Base-by-base conservation (phyloP, 495 filamentous ascomycete species). In the Podospora tetraspora region DNA sequence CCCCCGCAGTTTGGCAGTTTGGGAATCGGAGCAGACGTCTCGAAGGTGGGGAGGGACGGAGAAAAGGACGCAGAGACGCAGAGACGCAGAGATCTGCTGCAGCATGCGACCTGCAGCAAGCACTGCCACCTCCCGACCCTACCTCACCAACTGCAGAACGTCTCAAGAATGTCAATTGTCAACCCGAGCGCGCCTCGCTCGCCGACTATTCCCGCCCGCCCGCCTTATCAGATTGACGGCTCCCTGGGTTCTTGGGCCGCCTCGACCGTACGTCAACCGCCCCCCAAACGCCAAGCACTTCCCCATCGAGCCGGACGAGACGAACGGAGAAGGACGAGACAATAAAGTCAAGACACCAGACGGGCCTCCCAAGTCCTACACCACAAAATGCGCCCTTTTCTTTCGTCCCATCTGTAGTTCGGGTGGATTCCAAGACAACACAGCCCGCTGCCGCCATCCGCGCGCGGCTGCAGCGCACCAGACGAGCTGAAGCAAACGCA, bases 61-160 rank as follows among this genome's bases (percentile, higher is more conserved):
- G 64, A 23, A 19, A 37, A 37, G 22, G 25, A 25, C 25, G 25
- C 25, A 25, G 25, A 34, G 25, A 25, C 25, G 25, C 25, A 25
- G 25, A 57, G 37, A 52, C 43, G 63, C 30, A 22, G 27, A 29
- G 65, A 66, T 66, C 58, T 66, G 65, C 65, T 61, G 57, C 65
- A 66, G 25, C 57, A 66, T 43, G 13, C 23, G 23, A 29, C 59
- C 59, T 60, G 30, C 58, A 37, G 57, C n/a, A 25, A 52, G 58
- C 65, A 61, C 65, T 61, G 65, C 65, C 65, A 66, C 65, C 65
- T 66, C 65, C 65, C 57, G 65, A 59, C 65, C 64, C 58, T 24
- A 61, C 65, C 65, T 58, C 57, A 29, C 30, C n/a, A 66, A 22
- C 32, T 11, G 30, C 24, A 66, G 57, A 61, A 66, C 57, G 65